Evolutionary conservation across 2,329 filamentous ascomycete species (phyloP).

Genomic region (Gremmenia infestans): DNA sequence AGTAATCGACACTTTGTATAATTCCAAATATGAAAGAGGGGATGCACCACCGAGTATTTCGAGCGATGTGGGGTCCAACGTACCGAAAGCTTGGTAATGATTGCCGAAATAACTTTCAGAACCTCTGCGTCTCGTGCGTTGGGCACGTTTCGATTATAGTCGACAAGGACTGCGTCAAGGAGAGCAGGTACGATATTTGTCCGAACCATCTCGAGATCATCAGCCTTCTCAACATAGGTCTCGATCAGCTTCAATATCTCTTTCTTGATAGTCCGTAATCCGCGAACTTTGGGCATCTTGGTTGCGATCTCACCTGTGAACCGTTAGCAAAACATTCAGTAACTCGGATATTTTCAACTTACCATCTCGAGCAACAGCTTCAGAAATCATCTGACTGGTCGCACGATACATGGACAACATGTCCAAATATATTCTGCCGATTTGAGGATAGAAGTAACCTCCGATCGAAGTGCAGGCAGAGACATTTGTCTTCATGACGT

Average conservation of each 20-base stretch:
- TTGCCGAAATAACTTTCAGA: conserved; percentile 93
- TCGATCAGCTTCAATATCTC: conserved; percentile 98
- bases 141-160: conserved; percentile 96
- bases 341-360: conserved; percentile 25
- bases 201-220: conserved; percentile 90
- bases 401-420: conserved; percentile 99
- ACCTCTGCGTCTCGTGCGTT: conserved; percentile 96
- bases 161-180: conserved; percentile 85
- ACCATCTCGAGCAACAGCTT: conserved; percentile 83
- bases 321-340: conserved; percentile 30
- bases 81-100: conserved; percentile 94
- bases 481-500: conserved; percentile 99
- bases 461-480: conserved; percentile 97
- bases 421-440: conserved; percentile 94
- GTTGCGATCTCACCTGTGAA: conserved; percentile 77
- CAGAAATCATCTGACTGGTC: conserved; percentile 92
- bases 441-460: conserved; percentile 96
- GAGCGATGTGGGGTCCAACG: conserved; percentile 49
- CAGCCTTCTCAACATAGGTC: conserved; percentile 95
- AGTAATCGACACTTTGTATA: neutral
- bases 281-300: conserved; percentile 94
- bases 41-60: conserved; percentile 42
- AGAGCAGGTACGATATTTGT: conserved; percentile 93
- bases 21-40: conserved; percentile 18
- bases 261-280: conserved; percentile 96